Conservation (phyloP, 192 early-diverging fungal genomes). For the Umbelopsis sp. region DNA sequence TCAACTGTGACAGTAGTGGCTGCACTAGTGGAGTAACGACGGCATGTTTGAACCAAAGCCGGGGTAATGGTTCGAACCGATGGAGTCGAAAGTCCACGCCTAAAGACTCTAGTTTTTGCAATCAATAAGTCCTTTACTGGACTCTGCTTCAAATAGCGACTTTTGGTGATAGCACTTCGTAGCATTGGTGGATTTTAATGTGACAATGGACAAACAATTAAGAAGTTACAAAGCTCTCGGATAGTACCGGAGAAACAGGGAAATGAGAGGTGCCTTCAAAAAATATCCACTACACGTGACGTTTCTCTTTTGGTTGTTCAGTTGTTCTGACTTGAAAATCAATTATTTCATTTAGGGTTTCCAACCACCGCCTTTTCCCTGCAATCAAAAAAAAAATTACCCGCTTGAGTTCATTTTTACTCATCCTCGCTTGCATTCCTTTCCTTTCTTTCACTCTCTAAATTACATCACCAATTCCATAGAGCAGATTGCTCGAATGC, state of each 20-base stretch:
- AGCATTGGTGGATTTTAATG: neutral
- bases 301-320: too few species aligned
- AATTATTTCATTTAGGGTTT: too few species aligned
- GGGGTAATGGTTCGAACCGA: neutral
- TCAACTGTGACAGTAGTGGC: neutral
- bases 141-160: neutral
- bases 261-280: neutral
- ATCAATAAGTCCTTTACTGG: neutral
- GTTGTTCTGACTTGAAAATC: too few species aligned
- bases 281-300: too few species aligned
- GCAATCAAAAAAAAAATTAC: neutral
- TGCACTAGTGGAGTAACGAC: neutral
- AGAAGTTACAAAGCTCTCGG: neutral
- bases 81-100: neutral
- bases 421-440: conserved; percentile 2
- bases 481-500: conserved; percentile 15
- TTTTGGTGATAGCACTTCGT: neutral
- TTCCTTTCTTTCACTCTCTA: neutral
- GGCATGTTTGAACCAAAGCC: neutral
- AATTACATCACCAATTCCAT: neutral
- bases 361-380: neutral
- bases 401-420: neutral
- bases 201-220: neutral
- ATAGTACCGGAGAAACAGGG: neutral
- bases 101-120: neutral